Conservation (phyloP, 139 green algal species). For the Protoeuglena noctilucae region DNA sequence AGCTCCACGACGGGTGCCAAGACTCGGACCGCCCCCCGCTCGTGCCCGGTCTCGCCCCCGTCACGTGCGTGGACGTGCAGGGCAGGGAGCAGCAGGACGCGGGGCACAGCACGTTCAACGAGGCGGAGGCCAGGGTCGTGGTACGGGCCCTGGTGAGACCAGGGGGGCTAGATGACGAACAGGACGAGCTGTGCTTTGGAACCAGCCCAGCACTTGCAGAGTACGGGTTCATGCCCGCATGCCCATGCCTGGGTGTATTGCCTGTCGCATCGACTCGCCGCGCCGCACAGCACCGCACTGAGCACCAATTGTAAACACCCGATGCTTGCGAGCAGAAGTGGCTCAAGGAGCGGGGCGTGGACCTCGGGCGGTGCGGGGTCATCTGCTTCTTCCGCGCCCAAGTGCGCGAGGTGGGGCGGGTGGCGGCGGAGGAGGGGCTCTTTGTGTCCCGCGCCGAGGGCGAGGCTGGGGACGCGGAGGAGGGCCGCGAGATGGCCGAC, state of each 20-base stretch:
- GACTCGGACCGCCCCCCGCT: conserved; percentile 27
- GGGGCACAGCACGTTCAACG: conserved; percentile 5
- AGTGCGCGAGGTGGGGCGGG: no score
- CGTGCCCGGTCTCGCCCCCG: conserved; percentile 28
- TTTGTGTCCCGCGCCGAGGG: background rate
- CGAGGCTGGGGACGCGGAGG: background rate
- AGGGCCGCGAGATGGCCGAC: background rate
- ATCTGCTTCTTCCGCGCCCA: background rate
- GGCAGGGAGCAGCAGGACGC: conserved; percentile 1
- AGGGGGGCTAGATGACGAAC: background rate
- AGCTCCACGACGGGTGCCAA: conserved; percentile 40
- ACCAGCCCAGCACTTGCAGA: no score
- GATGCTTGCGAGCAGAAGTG: background rate
- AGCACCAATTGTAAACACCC: no score
- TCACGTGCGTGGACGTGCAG: conserved; percentile 31
- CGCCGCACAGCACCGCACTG: no score
- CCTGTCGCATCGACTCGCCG: no score
- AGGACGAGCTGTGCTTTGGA: no score
- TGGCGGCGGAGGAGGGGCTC: no score
- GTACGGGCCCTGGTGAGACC: no score
- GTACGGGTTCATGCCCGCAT: no score
- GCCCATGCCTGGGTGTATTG: no score
- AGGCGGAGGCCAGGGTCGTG: no score
- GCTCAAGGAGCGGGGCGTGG: background rate
- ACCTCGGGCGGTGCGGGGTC: background rate